Conservation (phyloP, 441 rosid species). For the Adansonia rubrostipa region DNA sequence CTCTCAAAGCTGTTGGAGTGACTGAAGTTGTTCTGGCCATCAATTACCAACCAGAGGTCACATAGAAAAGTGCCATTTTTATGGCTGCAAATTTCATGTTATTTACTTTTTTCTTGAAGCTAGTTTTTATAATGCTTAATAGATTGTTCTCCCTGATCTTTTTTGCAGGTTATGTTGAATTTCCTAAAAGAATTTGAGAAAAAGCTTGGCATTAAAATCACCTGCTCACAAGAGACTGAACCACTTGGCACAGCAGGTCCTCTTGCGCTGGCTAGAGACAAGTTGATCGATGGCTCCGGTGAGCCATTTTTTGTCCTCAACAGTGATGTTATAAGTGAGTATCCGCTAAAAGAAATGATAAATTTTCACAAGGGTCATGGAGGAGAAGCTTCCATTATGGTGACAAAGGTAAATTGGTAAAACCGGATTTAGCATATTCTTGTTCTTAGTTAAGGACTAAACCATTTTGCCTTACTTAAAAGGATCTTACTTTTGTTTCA, state of each 20-base stretch:
- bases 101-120: background rate
- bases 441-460: background rate
- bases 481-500: conserved; percentile 9
- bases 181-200: conserved; percentile 61
- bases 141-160: background rate
- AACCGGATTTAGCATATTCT: conserved; percentile 1
- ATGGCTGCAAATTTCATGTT: background rate
- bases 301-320: conserved; percentile 67
- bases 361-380: conserved; percentile 57
- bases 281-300: conserved; percentile 50
- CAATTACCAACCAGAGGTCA: conserved; percentile 65
- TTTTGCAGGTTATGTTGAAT: conserved; percentile 55
- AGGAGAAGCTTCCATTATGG: conserved; percentile 70
- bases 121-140: background rate
- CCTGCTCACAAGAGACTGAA: conserved; percentile 67
- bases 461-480: conserved; percentile 3
- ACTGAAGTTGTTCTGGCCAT: conserved; percentile 65
- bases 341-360: conserved; percentile 59
- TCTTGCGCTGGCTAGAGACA: conserved; percentile 63
- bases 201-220: conserved; percentile 61
- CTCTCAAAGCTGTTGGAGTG: conserved; percentile 58
- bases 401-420: conserved; percentile 56
- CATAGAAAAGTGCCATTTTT: background rate
- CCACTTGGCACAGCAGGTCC: conserved; percentile 77
- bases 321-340: conserved; percentile 72